Percentiles rank a stretch among this genome's conserved stretches.
Conservation (phyloP, 805 yeast species). For the Cephaloascus albidus region DNA sequence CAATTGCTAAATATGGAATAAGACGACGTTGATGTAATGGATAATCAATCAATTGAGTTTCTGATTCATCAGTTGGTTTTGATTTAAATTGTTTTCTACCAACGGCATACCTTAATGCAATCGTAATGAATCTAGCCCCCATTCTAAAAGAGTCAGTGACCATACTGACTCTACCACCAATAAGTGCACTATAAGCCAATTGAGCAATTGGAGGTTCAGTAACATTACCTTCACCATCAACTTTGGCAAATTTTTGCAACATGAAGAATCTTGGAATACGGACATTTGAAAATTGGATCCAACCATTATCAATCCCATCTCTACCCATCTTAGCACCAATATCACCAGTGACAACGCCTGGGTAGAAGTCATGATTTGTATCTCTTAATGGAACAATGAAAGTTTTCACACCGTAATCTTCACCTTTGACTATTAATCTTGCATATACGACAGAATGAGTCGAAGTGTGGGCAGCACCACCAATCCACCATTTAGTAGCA, state of each 20-base stretch:
- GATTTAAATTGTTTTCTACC: conserved; percentile 79
- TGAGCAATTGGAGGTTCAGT: conserved; percentile 80
- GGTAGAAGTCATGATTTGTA: conserved; percentile 55
- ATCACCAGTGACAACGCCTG: conserved; percentile 84
- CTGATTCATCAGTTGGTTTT: conserved; percentile 29
- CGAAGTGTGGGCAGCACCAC: conserved; percentile 94
- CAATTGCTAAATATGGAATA: conserved; percentile 73
- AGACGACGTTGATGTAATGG: conserved; percentile 84
- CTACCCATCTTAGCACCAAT: conserved; percentile 95
- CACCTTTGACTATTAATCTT: conserved; percentile 67
- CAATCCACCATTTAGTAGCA: conserved; percentile 98
- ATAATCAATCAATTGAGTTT: conserved; percentile 74
- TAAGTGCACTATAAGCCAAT: conserved; percentile 76
- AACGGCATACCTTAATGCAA: conserved; percentile 82
- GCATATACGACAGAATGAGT: conserved; percentile 85
- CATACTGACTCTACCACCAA: conserved; percentile 88
- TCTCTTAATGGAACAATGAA: conserved; percentile 89
- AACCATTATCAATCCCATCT: conserved; percentile 92
- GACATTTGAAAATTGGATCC: conserved; percentile 87
- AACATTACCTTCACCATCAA: conserved; percentile 60
- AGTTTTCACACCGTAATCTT: conserved; percentile 88
- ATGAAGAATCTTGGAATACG: conserved; percentile 76
- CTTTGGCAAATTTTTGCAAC: conserved; percentile 73
- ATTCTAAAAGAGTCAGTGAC: conserved; percentile 76
- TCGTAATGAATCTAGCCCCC: conserved; percentile 70